Evolutionary conservation across 768 basidiomycete species (phyloP), one percentile per base, ranked within the genome.

Genomic region (Podaxis sp.): DNA sequence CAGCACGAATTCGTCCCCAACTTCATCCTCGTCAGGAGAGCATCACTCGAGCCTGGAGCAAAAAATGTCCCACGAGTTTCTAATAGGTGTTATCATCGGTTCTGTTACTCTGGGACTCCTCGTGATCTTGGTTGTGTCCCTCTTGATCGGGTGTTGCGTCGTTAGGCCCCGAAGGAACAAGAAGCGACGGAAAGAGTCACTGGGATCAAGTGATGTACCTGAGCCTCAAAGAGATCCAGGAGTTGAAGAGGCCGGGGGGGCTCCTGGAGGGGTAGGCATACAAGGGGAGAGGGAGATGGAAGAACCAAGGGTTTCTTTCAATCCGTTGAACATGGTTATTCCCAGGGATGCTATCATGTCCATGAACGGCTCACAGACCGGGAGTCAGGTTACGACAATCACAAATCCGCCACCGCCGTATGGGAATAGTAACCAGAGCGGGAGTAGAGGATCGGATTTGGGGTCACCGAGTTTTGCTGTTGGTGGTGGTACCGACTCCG

Each of bases 81-180:
- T 28, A 15, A 49, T 20, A 20, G 57, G 48, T 17, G 5, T 58
- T 46, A 58, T 58, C 44, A 50, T 58, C 57, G 49, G 57, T 36
- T 28, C 44, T 1, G 48, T 49, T 12, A 58, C 57, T 36, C 24
- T 58, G 46, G n/a, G 26, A 15, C 57, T 58, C 5, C 48, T 58
- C 48, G 26, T 50, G 44, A 22, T 58, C n/a, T 20, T 36, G n/a
- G 26, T 58, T 12, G 8, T 28, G 26, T 11, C 56, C n/a, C 26
- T 58, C 12, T 7, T 33, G 12, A 13, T 58, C 30, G n/a, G 54
- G 54, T 38, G 12, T 20, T 17, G 24, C 1, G 4, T 57, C 56
- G 5, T 57, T 15, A 24, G 57, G 6, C 15, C n/a, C 12, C 44
- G 44, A 22, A 46, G 44, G n/a, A 17, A 20, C 44, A 20, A 2